Evolutionary conservation across 208 protist species (phyloP).

Genomic region (Acanthamoeba lenticulata): DNA sequence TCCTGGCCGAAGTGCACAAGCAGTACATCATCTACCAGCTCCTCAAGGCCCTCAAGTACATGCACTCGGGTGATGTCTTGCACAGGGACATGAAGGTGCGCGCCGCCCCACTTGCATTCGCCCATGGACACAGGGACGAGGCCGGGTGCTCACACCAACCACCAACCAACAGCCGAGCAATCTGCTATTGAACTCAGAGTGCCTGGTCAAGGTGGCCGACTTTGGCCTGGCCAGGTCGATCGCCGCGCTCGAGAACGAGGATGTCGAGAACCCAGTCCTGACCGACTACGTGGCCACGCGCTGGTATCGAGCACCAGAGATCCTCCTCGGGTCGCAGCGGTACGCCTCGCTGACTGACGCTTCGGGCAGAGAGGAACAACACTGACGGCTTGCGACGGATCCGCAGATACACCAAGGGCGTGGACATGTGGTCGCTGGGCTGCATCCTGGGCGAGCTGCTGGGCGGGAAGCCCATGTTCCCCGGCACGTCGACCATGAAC

Average conservation of each 20-base stretch:
- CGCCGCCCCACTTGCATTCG: neutral
- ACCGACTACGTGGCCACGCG: constrained; percentile 93
- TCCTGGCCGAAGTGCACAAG: constrained; percentile 97
- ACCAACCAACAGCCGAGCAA: constrained; percentile 79
- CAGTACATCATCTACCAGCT: constrained; percentile 98
- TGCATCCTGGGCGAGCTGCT: constrained; percentile 98
- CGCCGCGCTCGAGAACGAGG: constrained; percentile 89
- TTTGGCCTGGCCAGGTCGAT: constrained; percentile 97
- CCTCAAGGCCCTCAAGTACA: constrained; percentile 96
- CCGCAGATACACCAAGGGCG: constrained; percentile 94
- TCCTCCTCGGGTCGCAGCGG: constrained; percentile 96
- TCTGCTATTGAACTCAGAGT: constrained; percentile 82
- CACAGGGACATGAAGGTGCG: constrained; percentile 93
- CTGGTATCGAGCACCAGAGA: constrained; percentile 99
- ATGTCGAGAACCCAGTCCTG: constrained; percentile 77
- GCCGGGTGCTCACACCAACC: neutral
- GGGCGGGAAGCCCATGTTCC: constrained; percentile 91
- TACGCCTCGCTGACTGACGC: constrained; percentile 85
- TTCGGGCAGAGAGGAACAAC: neutral
- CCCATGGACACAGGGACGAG: too few relatives aligned
- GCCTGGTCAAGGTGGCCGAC: constrained; percentile 95
- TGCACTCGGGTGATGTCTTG: constrained; percentile 88
- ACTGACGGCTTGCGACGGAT: neutral
- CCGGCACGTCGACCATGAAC: constrained; percentile 94
- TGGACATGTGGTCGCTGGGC: constrained; percentile 98